A percentile compares a stretch with the other conserved stretches of the same genome.
These are phyloP conservation scores for Jackrogersella minutella DNA, from an alignment of 495 filamentous ascomycete species.

Conservation along the genomic window DNA sequence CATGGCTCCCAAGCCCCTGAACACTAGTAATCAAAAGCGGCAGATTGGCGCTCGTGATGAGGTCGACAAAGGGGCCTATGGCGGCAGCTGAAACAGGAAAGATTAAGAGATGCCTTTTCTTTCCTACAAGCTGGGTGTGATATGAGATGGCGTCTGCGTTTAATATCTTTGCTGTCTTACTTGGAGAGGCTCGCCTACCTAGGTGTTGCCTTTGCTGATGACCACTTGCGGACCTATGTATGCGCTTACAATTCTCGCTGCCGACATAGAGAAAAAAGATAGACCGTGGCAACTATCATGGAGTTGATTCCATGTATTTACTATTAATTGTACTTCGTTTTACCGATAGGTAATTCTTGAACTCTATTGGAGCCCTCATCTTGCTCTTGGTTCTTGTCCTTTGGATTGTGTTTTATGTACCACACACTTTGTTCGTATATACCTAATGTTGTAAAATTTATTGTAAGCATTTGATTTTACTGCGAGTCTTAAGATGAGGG, in stretches of 20 bases:
- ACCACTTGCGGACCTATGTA: slow-evolving; percentile 16
- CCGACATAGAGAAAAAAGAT: slow-evolving; percentile 18
- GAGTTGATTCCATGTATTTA: slow-evolving; percentile 8
- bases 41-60: not conserved
- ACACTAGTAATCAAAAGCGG: slow-evolving; percentile 30
- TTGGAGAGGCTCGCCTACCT: slow-evolving; percentile 2
- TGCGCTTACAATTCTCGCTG: slow-evolving; percentile 1
- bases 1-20: slow-evolving; percentile 62
- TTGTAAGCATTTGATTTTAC: too few species aligned
- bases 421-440: too few species aligned
- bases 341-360: not conserved
- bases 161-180: slow-evolving; percentile 10
- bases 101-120: not conserved
- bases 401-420: too few species aligned
- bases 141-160: not conserved
- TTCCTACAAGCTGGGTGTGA: not conserved
- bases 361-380: too few species aligned
- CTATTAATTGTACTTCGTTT: slow-evolving; percentile 6
- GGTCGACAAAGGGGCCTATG: not conserved
- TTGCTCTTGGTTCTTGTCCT: too few species aligned
- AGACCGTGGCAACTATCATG: slow-evolving; percentile 19
- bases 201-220: slow-evolving; percentile 1
- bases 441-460: too few species aligned
- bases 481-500: too few species aligned
- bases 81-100: not conserved